Conservation (phyloP, 768 basidiomycete genomes). For the Lenzites betulinus region DNA sequence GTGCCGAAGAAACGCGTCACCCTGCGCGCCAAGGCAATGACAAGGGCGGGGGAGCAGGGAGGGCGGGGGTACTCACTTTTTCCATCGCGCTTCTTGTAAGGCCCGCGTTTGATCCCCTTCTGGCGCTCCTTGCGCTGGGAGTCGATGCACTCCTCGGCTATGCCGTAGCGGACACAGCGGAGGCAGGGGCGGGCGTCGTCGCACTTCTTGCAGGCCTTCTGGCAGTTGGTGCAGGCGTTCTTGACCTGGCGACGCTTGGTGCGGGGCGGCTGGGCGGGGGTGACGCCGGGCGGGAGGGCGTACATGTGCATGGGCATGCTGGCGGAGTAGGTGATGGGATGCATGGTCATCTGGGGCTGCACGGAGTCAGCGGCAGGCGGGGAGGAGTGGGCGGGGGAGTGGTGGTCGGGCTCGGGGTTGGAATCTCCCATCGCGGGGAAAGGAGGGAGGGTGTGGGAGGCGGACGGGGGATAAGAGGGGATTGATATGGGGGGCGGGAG, state of each 20-base stretch:
- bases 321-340: constrained; percentile 49
- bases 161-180: constrained; percentile 89
- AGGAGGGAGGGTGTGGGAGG: constrained; percentile 36
- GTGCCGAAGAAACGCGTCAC: constrained; percentile 19
- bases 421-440: constrained; percentile 43
- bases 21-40: constrained; percentile 16
- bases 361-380: constrained; percentile 32
- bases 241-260: constrained; percentile 87
- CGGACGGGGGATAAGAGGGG: constrained; percentile 33
- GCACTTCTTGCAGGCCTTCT: constrained; percentile 91
- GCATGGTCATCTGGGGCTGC: constrained; percentile 53
- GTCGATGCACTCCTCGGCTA: constrained; percentile 84
- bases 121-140: constrained; percentile 92
- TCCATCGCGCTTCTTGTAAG: constrained; percentile 96
- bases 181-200: constrained; percentile 92
- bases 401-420: constrained; percentile 44
- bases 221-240: constrained; percentile 89
- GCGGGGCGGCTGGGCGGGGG: constrained; percentile 52
- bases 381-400: constrained; percentile 18
- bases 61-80: constrained; percentile 57
- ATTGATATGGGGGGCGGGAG: constrained; percentile 21
- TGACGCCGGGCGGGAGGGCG: constrained; percentile 55
- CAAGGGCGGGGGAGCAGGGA: constrained; percentile 21
- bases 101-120: constrained; percentile 83
- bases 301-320: constrained; percentile 70